Base-by-base conservation (phyloP, 2,329 filamentous ascomycete genomes). In the Fusarium cyanostomum region DNA sequence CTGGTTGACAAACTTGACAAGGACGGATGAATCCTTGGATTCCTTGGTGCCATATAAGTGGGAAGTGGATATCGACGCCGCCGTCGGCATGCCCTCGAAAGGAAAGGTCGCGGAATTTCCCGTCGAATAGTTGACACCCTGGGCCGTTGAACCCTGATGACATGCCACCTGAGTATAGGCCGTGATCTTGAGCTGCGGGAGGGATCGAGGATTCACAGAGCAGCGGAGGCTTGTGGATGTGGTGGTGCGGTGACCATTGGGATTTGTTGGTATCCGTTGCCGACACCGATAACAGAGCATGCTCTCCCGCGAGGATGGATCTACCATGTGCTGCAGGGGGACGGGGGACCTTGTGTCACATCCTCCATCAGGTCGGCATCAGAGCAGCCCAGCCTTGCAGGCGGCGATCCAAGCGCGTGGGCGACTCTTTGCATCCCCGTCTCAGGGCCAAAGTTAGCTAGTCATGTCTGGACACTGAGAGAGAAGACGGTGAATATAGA, bases 251-350 rank as follows among this genome's bases (percentile, higher is more conserved):
- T 59, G 56, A 43, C 39, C 35, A 59, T 41, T 49, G 50, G 48
- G 48, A 35, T 38, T 38, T 43, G 31, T 49, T 44, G 33, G 34
- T 21, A 15, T 43, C 56, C 56, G 52, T 56, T 49, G 39, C 45
- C 33, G 50, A 43, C 15, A 37, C 52, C 51, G 49, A 45, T 30
- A 27, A 39, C 51, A 35, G 21, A 26, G 26, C 48, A 30, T 59
- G 24, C 30, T 61, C 42, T 62, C 52, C 62, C 65, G 57, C 41
- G 59, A 69, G 67, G 45, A 69, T 70, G 67, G 65, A 70, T 69
- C 62, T 62, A 55, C 68, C 66, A 70, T 69, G 60, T 65, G 57
- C 62, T 61, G 48, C 65, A 67, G 56, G 67, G 67, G 57, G 56
- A 43, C 27, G 53, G 45, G 56, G 42, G 56, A 62, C 63, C 67